Evolutionary conservation across 306 rosid species (phyloP), one percentile per base, ranked within the genome.

Genomic region (Prinsepia uniflora): DNA sequence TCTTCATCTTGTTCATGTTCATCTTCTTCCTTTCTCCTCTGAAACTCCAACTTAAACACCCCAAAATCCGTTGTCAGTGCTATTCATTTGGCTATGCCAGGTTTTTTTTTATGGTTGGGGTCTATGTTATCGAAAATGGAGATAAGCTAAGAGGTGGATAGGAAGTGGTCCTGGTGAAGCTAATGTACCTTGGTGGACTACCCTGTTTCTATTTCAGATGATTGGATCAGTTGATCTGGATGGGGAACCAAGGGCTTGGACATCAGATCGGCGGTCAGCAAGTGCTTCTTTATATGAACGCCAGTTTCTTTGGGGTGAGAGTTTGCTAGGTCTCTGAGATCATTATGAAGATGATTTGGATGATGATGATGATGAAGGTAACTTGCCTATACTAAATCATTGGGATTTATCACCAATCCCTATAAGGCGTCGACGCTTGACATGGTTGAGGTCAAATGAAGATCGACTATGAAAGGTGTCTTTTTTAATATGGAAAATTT

Each of bases 51-150:
- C n/a, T n/a, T n/a, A n/a, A n/a, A n/a, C n/a, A n/a, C n/a, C n/a
- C n/a, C n/a, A n/a, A n/a, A n/a, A n/a, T n/a, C n/a, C n/a, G 87
- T 92, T 65, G 87, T 90, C 24, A 92, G 98, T 76, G 98, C 96
- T 65, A 86, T 92, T 66, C 94, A 88, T 53, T 86, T 96, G 34
- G 90, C 97, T 43, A 79, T 91, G 56, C 98, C 98, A 0, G 96
- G 95, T n/a, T n/a, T 66, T 96, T 95, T 46, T 87, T 87, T 47
- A 85, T 92, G 20, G 87, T 92, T 34, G 98, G 98, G 41, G 98
- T 89, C 78, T 92, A 92, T 19, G 90, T 84, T 46, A 77, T 92
- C 60, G 98, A 92, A 84, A 92, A 92, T 67, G 96, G 95, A 67
- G 98, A 92, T 49, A 82, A 90, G 79, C 63, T 80, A 59, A 68